Base-by-base conservation (phyloP, 2,329 filamentous ascomycete species). In the Monosporascus sp. region DNA sequence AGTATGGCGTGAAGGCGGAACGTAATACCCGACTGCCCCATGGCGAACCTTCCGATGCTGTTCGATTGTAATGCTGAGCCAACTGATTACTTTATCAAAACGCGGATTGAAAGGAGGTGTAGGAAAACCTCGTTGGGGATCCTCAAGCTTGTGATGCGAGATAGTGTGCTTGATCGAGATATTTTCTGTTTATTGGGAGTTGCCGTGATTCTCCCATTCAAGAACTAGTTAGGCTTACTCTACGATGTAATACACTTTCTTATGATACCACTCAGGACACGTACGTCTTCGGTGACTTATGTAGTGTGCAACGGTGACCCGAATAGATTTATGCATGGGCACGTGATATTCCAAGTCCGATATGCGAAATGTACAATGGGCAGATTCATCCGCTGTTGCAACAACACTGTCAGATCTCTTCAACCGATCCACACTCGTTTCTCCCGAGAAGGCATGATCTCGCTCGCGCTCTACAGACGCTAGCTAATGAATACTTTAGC, bases 251-350 rank as follows among this genome's bases (percentile, higher is more conserved):
- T 68, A 61, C 52, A 74, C 66, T 69, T 70, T 71, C 68, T 72
- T 69, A 76, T 73, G 74, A 78, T 78, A 78, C 74, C 74, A 77
- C 64, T 68, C 69, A 71, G 31, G 31, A 34, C 31, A 34, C 9
- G 31, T 34, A 34, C 31, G 31, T 14, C 31, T 34, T 34, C 2
- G 11, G 31, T 14, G 31, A 34, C 14, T 14, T 34, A 34, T 14
- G 4, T 34, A 34, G 31, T 14, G 31, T 11, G 14, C 31, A 34
- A 14, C 31, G 1, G 31, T 34, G 31, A 11, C 31, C 31, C 11
- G 9, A 34, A 34, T 14, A 34, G 11, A 34, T 9, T 34, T 34
- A 9, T 34, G 5, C 9, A 14, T 14, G 31, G 11, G 31, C 31
- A 34, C 11, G 2, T 14, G 31, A 3, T 34, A 34, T 34, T 5